Evolutionary conservation across 2,329 filamentous ascomycete genomes (phyloP).

Genomic region (Epicoccum sorghinum): DNA sequence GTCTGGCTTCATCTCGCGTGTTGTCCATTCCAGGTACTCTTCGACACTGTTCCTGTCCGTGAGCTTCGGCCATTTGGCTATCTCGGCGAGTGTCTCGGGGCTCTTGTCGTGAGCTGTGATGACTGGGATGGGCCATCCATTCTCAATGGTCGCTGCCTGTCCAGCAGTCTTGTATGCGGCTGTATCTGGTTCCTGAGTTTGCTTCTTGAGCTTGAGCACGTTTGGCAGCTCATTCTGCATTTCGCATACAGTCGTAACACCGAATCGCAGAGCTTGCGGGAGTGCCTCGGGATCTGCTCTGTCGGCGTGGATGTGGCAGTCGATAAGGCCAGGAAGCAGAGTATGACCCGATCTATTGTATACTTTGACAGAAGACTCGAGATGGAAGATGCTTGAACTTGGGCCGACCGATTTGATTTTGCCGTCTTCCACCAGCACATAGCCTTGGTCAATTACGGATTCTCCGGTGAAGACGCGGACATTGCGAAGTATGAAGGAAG

Average conservation of each 20-base stretch:
- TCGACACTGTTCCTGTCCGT: conserved; percentile 50
- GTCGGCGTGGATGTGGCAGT: conserved; percentile 57
- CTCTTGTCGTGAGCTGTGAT: conserved; percentile 49
- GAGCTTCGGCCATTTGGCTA: conserved; percentile 57
- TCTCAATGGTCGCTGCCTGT: conserved; percentile 57
- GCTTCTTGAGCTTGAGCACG: conserved; percentile 37
- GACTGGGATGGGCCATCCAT: conserved; percentile 58
- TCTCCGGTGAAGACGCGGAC: conserved; percentile 58
- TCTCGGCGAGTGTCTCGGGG: conserved; percentile 45
- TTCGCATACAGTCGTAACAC: conserved; percentile 59
- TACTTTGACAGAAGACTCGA: conserved; percentile 22
- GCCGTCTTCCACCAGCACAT: conserved; percentile 50
- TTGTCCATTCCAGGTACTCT: conserved; percentile 50
- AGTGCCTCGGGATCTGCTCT: conserved; percentile 49
- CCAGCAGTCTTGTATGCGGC: conserved; percentile 59
- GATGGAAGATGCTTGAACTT: conserved; percentile 19
- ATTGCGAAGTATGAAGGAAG: conserved; percentile 50
- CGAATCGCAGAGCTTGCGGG: conserved; percentile 55
- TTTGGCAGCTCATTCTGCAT: conserved; percentile 51
- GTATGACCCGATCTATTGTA: conserved; percentile 56
- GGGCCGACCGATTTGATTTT: conserved; percentile 47
- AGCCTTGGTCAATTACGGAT: conserved; percentile 49
- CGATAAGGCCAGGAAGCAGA: conserved; percentile 58
- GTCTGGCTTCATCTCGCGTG: conserved; percentile 50
- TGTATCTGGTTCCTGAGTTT: conserved; percentile 40